Evolutionary conservation across 257 asterid species (phyloP), one percentile per base, ranked within the genome.

Genomic region (Fraxinus pennsylvanica): DNA sequence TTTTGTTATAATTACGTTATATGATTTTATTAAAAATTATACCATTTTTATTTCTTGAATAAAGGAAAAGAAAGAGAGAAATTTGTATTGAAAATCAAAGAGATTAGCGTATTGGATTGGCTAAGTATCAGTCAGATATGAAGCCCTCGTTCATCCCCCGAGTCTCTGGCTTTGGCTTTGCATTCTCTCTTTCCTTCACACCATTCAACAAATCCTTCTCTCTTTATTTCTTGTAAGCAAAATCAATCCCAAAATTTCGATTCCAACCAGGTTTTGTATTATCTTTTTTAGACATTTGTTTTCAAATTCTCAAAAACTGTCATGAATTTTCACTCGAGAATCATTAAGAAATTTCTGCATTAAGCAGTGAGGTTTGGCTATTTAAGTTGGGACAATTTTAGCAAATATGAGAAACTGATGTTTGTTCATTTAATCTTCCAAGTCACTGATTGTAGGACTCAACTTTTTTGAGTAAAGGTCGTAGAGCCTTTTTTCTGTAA

Each of bases 401-500:
- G 87, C 92, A 32, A 83, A 89, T 47, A 96, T 93, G 82, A 77
- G 88, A 75, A 36, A 38, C 50, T 45, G 4, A 61, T 8, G 7
- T 67, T 38, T 54, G 1, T 71, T 27, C 47, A 19, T 47, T 30
- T 66, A 33, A 33, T 4, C 4, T 32, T 63, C 19, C 9, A n/a
- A n/a, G 4, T 6, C 43, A 50, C 21, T 4, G 2, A 1, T 78
- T 36, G 22, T 35, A 12, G 63, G 73, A 45, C 65, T 71, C 10
- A 27, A 30, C 10, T 72, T 33, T 36, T 36, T 76, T 81, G 75
- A 21, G 22, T 29, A 74, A 84, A 87, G 94, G 88, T 76, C 41
- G 91, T 84, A 77, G 84, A 87, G 83, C 96, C 97, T 52, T 95
- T 67, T 17, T 89, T 1, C 92, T 9, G 87, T 88, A 3, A 92